Base-by-base conservation (phyloP, 495 filamentous ascomycete species). In the Tuber umbilicatum region DNA sequence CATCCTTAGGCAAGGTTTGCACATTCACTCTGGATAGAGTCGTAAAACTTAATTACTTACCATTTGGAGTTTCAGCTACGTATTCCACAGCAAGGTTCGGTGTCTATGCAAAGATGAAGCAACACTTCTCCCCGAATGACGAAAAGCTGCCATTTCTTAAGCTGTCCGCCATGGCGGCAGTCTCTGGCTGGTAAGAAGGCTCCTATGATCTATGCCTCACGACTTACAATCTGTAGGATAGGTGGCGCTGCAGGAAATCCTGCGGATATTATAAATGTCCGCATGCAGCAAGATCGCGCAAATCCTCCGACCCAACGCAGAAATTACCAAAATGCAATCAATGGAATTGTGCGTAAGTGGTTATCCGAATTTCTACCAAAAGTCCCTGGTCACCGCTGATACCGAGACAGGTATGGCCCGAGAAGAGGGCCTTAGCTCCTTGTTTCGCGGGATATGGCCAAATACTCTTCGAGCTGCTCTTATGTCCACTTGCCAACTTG, bases 201-300 rank as follows among this genome's bases (percentile, higher is more conserved):
- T n/a, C 64, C 72, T n/a, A 71, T 69, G 12, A 40, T 31, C 68
- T 17, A 37, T 41, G 19, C 37, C 42, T 17, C 50, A 55, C 17
- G 35, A 31, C 43, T 71, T 39, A 74, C 69, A 77, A 64, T 74
- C 35, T 17, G 1, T 35, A 79, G 77, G 83, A 84, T 97, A 6
- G 95, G 95, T 73, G 95, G 95, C 38, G 83, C 97, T 12, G 91
- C 92, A 17, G 95, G 95, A 73, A 98, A 98, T 84, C 92, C 93
- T 0, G 94, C 94, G 73, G 95, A 99, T 82, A 92, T 99, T 17
- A 87, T 97, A 74, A 99, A 99, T 84, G 95, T 99, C 64, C 93
- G 95, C 77, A 99, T 99, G 95, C 95, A 99, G 84, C 91, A 94
- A 85, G 95, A 98, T 83, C 90, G 92, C 19, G 89, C 94, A 0